A percentile compares a stretch with the other conserved stretches of the same genome.
These are phyloP conservation scores for Sonneratia alba DNA, from an alignment of 345 rosid genomes.

Conservation along the genomic window DNA sequence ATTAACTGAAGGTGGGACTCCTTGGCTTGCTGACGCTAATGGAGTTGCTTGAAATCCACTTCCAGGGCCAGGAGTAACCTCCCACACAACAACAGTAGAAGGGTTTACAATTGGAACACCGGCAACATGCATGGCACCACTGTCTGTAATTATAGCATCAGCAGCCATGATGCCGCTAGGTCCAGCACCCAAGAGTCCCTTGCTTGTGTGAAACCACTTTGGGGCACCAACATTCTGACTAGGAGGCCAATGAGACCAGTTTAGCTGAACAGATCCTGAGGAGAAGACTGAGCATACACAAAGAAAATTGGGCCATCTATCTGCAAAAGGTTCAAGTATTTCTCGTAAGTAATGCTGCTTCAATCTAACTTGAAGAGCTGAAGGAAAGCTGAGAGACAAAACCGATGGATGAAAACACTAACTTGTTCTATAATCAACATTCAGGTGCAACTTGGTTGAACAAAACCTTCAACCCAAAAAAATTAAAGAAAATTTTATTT, in stretches of 20 bases:
- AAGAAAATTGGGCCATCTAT: slow-evolving; percentile 98
- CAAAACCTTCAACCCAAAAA: not conserved
- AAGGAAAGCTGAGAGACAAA: not conserved
- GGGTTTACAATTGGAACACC: slow-evolving; percentile 99
- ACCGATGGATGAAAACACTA: not conserved
- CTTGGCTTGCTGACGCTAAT: slow-evolving; percentile 45
- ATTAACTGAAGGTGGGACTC: slow-evolving; percentile 76
- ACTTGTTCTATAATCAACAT: not conserved
- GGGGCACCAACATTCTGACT: slow-evolving; percentile 54
- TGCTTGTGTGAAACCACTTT: slow-evolving; percentile 94
- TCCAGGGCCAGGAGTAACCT: slow-evolving; percentile 96
- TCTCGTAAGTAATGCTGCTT: not conserved
- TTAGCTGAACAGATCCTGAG: slow-evolving; percentile 95
- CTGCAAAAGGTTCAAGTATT: slow-evolving; percentile 38
- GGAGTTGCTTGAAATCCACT: slow-evolving; percentile 80
- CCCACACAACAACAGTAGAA: slow-evolving; percentile 99
- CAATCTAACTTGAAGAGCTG: not conserved
- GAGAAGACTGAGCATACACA: slow-evolving; percentile 97
- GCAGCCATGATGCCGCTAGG: slow-evolving; percentile 99
- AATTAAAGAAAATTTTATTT: not conserved
- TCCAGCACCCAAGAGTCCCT: slow-evolving; percentile 98
- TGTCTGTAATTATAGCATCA: slow-evolving; percentile 93
- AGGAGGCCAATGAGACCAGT: slow-evolving; percentile 97
- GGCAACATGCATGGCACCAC: slow-evolving; percentile 97
- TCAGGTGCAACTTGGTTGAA: not conserved